Evolutionary conservation across 345 rosid species (phyloP).

Genomic region (Anacardium occidentale): DNA sequence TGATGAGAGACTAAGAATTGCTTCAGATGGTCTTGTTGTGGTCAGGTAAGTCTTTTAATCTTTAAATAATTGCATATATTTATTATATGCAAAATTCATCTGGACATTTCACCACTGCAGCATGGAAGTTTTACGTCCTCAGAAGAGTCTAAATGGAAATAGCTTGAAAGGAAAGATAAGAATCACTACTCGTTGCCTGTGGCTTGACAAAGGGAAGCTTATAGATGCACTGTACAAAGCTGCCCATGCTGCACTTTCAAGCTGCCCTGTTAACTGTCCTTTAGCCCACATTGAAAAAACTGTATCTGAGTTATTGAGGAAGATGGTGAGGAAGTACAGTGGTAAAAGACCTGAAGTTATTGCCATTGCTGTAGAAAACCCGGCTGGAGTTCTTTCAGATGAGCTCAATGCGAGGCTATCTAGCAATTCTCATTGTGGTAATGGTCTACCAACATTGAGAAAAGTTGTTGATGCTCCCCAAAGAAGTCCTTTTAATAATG

Average conservation of each 20-base stretch:
- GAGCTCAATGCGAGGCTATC: slow-evolving; percentile 62
- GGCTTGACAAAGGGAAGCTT: slow-evolving; percentile 97
- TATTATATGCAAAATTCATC: slow-evolving; percentile 10
- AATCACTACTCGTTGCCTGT: slow-evolving; percentile 93
- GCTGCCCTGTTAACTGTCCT: slow-evolving; percentile 86
- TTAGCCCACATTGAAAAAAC: slow-evolving; percentile 90
- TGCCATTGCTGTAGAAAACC: slow-evolving; percentile 77
- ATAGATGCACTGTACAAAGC: slow-evolving; percentile 88
- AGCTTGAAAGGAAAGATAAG: slow-evolving; percentile 81
- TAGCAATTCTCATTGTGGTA: slow-evolving; percentile 57
- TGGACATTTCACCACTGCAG: slow-evolving; percentile 44
- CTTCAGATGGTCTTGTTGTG: slow-evolving; percentile 92
- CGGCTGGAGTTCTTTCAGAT: slow-evolving; percentile 68
- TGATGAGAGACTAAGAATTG: slow-evolving; percentile 87
- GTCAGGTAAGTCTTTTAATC: slow-evolving; percentile 63
- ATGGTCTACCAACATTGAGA: slow-evolving; percentile 54
- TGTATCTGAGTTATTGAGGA: slow-evolving; percentile 78
- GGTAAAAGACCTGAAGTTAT: slow-evolving; percentile 95
- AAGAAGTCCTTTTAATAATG: slow-evolving; percentile 35
- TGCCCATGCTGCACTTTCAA: slow-evolving; percentile 87
- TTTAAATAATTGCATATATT: slow-evolving; percentile 4
- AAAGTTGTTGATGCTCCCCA: slow-evolving; percentile 46
- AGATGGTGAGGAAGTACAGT: slow-evolving; percentile 92
- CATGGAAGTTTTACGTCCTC: slow-evolving; percentile 88
- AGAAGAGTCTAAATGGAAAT: slow-evolving; percentile 45